Percentiles rank a stretch among this genome's conserved stretches.
Conservation (phyloP, 768 basidiomycete species). For the Suillus placidus region DNA sequence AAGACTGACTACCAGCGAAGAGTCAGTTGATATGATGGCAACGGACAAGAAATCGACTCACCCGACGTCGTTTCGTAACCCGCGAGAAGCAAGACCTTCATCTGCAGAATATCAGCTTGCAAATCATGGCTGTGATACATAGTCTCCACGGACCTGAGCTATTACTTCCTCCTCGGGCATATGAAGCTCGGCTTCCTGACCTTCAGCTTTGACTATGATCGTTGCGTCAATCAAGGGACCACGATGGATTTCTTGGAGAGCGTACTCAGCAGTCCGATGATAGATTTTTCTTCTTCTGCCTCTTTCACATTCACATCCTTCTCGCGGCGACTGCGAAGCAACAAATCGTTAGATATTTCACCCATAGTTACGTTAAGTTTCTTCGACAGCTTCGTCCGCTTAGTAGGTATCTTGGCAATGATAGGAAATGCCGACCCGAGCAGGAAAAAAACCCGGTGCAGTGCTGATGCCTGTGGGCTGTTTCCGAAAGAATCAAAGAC, state of each 20-base stretch:
- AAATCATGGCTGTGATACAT: neutral
- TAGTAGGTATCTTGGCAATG: constrained; percentile 38
- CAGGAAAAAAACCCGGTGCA: constrained; percentile 39
- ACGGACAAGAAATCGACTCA: constrained; percentile 12
- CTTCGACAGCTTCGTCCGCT: constrained; percentile 31
- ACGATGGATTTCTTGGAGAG: neutral
- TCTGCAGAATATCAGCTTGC: constrained; percentile 10
- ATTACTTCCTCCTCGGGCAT: constrained; percentile 28
- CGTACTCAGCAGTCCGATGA: constrained; percentile 19
- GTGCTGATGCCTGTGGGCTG: constrained; percentile 17
- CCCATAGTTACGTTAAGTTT: constrained; percentile 38
- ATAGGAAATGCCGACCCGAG: constrained; percentile 39
- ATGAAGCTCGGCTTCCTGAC: constrained; percentile 22
- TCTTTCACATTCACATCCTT: constrained; percentile 25
- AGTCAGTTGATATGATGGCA: neutral
- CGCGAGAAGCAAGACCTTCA: constrained; percentile 16
- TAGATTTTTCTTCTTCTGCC: constrained; percentile 22
- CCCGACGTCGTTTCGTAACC: constrained; percentile 29
- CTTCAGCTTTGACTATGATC: constrained; percentile 40
- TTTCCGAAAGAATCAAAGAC: constrained; percentile 42
- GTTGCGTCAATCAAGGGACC: neutral
- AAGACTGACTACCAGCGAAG: constrained; percentile 3
- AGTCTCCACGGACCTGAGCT: constrained; percentile 9
- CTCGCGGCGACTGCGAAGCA: constrained; percentile 38
- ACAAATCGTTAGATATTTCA: constrained; percentile 41